Evolutionary conservation across 2,329 filamentous ascomycete genomes (phyloP).

Genomic region (Talaromyces sp.): DNA sequence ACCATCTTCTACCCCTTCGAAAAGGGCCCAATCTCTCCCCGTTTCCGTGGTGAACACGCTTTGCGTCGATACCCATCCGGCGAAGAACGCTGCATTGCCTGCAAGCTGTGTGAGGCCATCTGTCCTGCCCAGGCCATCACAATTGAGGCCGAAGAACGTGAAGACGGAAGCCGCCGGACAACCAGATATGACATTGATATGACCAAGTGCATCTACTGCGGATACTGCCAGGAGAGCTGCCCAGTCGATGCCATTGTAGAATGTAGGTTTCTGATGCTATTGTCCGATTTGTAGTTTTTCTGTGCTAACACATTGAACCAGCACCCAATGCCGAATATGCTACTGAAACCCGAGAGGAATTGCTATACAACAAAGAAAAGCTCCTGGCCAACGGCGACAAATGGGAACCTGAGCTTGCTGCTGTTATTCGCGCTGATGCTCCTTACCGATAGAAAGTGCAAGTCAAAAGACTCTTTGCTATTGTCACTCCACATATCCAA

Average conservation of each 20-base stretch:
- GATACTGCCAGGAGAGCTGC: slow-evolving; percentile 98
- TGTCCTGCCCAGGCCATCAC: slow-evolving; percentile 98
- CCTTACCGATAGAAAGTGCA: slow-evolving; percentile 65
- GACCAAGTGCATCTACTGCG: slow-evolving; percentile 99
- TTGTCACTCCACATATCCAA: background rate
- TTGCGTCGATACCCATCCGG: slow-evolving; percentile 93
- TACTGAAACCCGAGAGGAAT: slow-evolving; percentile 78
- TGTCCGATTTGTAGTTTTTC: background rate
- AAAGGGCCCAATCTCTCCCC: slow-evolving; percentile 95
- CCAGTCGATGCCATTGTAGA: slow-evolving; percentile 92
- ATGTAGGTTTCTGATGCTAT: slow-evolving; percentile 39
- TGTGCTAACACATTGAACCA: slow-evolving; percentile 24
- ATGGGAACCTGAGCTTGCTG: slow-evolving; percentile 96
- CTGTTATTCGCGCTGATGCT: slow-evolving; percentile 84
- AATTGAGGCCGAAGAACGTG: slow-evolving; percentile 97
- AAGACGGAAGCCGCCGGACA: slow-evolving; percentile 89
- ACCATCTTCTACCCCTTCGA: slow-evolving; percentile 99
- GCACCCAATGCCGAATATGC: slow-evolving; percentile 69
- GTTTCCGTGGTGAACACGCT: slow-evolving; percentile 97
- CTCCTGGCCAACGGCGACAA: slow-evolving; percentile 83
- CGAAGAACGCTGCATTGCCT: slow-evolving; percentile 98
- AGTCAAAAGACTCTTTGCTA: background rate
- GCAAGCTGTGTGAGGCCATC: slow-evolving; percentile 98
- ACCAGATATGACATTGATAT: slow-evolving; percentile 99
- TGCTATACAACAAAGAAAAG: slow-evolving; percentile 98